phyloP scores from a whole-genome alignment of 2,329 filamentous ascomycete genomes.

The Trichophyton schoenleinii region DNA sequence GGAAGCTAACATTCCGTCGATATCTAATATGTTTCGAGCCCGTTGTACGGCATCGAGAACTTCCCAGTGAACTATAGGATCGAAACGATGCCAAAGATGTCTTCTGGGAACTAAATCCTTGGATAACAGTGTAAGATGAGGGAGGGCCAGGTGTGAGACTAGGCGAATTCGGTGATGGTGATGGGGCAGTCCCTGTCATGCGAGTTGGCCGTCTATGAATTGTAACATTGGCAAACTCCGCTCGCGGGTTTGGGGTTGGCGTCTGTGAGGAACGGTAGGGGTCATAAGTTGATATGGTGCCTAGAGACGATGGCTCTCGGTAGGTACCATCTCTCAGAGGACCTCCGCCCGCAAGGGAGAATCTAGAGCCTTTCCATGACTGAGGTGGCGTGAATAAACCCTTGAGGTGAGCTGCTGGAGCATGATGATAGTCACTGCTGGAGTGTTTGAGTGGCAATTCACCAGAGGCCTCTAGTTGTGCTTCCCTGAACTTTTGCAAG shows the following conservation, averaged over 20 bases:
- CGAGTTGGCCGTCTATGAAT: slow-evolving; percentile 44
- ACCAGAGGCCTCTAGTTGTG: slow-evolving; percentile 73
- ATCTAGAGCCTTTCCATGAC: slow-evolving; percentile 40
- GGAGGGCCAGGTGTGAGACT: neutral
- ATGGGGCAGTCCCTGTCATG: neutral
- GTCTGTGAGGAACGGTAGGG: slow-evolving; percentile 62
- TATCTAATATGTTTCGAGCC: slow-evolving; percentile 31
- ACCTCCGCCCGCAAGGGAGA: slow-evolving; percentile 45
- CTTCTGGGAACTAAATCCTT: slow-evolving; percentile 19
- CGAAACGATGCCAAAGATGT: slow-evolving; percentile 28
- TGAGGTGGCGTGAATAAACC: slow-evolving; percentile 6
- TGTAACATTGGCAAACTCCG: slow-evolving; percentile 53
- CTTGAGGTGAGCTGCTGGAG: slow-evolving; percentile 28
- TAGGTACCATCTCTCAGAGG: slow-evolving; percentile 38
- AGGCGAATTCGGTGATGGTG: neutral
- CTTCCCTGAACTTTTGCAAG: slow-evolving; percentile 67
- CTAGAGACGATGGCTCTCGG: slow-evolving; percentile 30
- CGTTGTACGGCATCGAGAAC: slow-evolving; percentile 26
- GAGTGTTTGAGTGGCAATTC: slow-evolving; percentile 70
- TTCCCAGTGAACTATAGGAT: slow-evolving; percentile 38
- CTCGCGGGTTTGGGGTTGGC: slow-evolving; percentile 37
- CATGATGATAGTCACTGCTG: slow-evolving; percentile 80
- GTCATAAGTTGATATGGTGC: slow-evolving; percentile 58
- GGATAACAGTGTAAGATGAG: slow-evolving; percentile 8
- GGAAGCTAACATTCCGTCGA: slow-evolving; percentile 53